Evolutionary conservation across 306 rosid species (phyloP).

Genomic region (Lupinus albus): DNA sequence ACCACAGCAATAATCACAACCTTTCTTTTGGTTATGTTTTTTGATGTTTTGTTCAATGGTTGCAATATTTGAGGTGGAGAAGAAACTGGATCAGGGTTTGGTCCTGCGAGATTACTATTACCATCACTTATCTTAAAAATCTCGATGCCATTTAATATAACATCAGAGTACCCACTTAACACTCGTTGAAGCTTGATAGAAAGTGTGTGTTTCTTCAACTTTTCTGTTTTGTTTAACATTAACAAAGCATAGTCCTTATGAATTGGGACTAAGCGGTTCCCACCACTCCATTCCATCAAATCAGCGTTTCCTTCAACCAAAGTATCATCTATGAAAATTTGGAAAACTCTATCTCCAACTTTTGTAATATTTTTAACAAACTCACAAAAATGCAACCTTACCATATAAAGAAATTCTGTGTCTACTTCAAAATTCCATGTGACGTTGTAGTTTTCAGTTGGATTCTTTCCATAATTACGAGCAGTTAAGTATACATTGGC

Average conservation of each 20-base stretch:
- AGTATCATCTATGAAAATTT: slow-evolving; percentile 3
- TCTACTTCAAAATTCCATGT: slow-evolving; percentile 38
- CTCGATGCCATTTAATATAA: slow-evolving; percentile 39
- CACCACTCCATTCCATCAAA: neutral
- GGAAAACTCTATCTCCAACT: neutral
- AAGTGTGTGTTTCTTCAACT: neutral
- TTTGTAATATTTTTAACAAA: fast-evolving
- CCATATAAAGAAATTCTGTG: neutral
- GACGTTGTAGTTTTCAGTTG: neutral
- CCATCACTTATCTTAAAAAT: slow-evolving; percentile 40
- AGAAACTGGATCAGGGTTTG: neutral
- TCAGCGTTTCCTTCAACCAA: neutral
- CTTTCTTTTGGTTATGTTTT: neutral
- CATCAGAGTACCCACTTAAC: fast-evolving
- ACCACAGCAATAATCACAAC: neutral
- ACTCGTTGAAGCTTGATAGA: slow-evolving; percentile 16
- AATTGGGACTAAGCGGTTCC: neutral
- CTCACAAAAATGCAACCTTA: slow-evolving; percentile 38
- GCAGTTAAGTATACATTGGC: neutral
- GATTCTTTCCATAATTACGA: neutral
- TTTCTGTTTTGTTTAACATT: neutral
- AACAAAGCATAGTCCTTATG: slow-evolving; percentile 31
- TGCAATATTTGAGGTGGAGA: neutral
- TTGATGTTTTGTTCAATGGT: neutral
- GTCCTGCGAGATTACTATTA: slow-evolving; percentile 30